These are phyloP conservation scores for Gentiana dahurica DNA, from an alignment of 257 asterid genomes.

Conservation along the genomic window DNA sequence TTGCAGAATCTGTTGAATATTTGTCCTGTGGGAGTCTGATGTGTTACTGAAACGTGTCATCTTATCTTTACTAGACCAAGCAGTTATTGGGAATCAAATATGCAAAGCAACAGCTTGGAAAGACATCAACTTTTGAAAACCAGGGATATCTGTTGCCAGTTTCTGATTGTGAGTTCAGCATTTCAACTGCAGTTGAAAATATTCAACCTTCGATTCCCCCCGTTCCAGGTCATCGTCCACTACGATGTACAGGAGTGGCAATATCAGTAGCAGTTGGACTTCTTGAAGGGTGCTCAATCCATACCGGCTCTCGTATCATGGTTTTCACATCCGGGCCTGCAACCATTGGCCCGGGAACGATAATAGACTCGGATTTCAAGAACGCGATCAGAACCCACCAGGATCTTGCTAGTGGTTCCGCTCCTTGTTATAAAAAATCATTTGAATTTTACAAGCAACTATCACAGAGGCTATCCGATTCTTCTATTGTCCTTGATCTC, in stretches of 20 bases:
- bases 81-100: slow-evolving; percentile 54
- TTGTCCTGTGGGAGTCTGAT: slow-evolving; percentile 1
- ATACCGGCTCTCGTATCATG: slow-evolving; percentile 78
- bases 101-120: slow-evolving; percentile 47
- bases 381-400: slow-evolving; percentile 67
- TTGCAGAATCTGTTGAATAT: slow-evolving; percentile 1
- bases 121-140: slow-evolving; percentile 37
- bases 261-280: slow-evolving; percentile 88
- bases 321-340: slow-evolving; percentile 96
- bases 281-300: slow-evolving; percentile 64
- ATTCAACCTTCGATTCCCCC: slow-evolving; percentile 41
- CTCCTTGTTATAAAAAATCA: slow-evolving; percentile 49
- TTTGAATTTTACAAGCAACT: slow-evolving; percentile 50
- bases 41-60: slow-evolving; percentile 9
- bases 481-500: slow-evolving; percentile 80
- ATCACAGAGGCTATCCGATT: slow-evolving; percentile 57
- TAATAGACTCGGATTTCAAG: slow-evolving; percentile 54
- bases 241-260: slow-evolving; percentile 77
- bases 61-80: slow-evolving; percentile 44
- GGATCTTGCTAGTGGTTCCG: slow-evolving; percentile 47
- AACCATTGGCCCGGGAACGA: slow-evolving; percentile 77
- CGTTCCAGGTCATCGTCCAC: slow-evolving; percentile 66
- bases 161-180: slow-evolving; percentile 80
- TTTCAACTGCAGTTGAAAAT: slow-evolving; percentile 77
- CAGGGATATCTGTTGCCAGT: slow-evolving; percentile 65